Evolutionary conservation across 1,284 basidiomycete genomes (phyloP), one percentile per base, ranked within the genome.

Genomic region (Malassezia caprae): DNA sequence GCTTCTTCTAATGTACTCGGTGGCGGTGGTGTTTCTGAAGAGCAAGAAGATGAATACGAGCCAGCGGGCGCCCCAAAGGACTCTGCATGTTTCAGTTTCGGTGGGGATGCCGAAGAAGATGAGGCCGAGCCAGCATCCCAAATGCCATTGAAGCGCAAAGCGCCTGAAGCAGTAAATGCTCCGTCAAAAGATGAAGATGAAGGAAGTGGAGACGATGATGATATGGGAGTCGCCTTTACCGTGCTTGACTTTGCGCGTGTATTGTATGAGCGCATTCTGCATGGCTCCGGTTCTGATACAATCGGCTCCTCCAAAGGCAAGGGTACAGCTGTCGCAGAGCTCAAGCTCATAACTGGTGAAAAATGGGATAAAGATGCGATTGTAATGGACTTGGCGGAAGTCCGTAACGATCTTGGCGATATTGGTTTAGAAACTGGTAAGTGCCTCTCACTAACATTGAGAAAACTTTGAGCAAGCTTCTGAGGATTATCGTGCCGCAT

Each of bases 381-480:
- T 37, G 58, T 63, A 41, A 56, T 57, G 8, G 67, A 70, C 34
- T 58, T 73, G 10, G 69, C 68, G 10, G 69, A 73, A 42, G 69
- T 73, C n/a, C 56, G 67, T 39, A 72, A 72, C 53, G 60, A 68
- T 51, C 61, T 73, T n/a, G 71, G 66, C 31, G 71, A 73, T 40
- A 63, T 72, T 6, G 71, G 71, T 12, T 54, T 73, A 28, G 71
- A 73, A 48, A 61, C 60, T n/a, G 69, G 62, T 63, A 39, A 32
- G 62, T 53, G 8, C 12, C 12, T 19, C 6, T 39, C n/a, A n/a
- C 23, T 26, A 19, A 32, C 35, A 21, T n/a, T 4, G 39, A 62
- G 64, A 73, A 50, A 72, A 73, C 65, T 73, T 73, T 50, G 57
- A 65, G 26, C 69, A 73, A 42, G 66, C 69, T 0, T 70, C 71